These are phyloP conservation scores for Xylariaceae sp. DNA, from an alignment of 2,329 filamentous ascomycete species.

Conservation along the genomic window DNA sequence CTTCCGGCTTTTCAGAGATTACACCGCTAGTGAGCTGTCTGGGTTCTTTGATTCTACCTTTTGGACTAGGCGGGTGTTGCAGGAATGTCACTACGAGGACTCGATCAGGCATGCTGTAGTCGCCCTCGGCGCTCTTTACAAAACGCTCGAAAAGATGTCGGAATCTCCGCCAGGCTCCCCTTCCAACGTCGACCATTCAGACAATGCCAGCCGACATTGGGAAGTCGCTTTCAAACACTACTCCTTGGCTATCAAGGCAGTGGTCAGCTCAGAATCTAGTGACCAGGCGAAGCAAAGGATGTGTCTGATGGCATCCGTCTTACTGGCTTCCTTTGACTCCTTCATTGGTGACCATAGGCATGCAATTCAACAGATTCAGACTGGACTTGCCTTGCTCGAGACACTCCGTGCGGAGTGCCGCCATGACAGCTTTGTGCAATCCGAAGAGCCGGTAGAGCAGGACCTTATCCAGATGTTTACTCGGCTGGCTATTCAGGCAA, in stretches of 20 bases:
- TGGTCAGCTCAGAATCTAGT: conserved; percentile 43
- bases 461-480: conserved; percentile 62
- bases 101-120: conserved; percentile 63
- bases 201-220: conserved; percentile 50
- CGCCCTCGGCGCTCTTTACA: conserved; percentile 63
- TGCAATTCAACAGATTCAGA: conserved; percentile 59
- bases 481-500: conserved; percentile 60
- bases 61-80: conserved; percentile 59
- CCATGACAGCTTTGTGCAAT: conserved; percentile 36
- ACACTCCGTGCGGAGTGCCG: conserved; percentile 46
- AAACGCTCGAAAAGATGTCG: conserved; percentile 57
- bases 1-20: conserved; percentile 58
- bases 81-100: conserved; percentile 58
- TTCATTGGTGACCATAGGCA: conserved; percentile 61
- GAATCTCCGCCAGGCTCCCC: conserved; percentile 49
- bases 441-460: conserved; percentile 50
- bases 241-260: conserved; percentile 50
- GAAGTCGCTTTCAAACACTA: conserved; percentile 59
- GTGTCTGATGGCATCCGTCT: conserved; percentile 59
- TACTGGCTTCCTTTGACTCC: conserved; percentile 65
- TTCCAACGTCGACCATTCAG: conserved; percentile 31
- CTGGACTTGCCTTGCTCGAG: conserved; percentile 52
- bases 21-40: conserved; percentile 59
- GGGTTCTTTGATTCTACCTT: conserved; percentile 65
- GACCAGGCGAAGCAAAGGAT: conserved; percentile 47